Base-by-base conservation (phyloP, 2,329 filamentous ascomycete species). In the Calonectria multiphialidica region DNA sequence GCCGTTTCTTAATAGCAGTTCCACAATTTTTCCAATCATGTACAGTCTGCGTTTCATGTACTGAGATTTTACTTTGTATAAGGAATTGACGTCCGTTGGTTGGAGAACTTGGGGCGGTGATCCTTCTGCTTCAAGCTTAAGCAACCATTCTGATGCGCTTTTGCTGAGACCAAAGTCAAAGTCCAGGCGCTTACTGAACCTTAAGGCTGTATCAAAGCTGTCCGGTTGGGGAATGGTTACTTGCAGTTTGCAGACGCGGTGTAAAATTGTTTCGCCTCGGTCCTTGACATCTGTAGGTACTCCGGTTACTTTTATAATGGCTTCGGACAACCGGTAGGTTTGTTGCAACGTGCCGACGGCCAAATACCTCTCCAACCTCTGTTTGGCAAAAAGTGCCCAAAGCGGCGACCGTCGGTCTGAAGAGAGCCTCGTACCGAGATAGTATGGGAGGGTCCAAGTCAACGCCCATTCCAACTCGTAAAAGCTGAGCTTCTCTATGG, bases 271-370 rank as follows among this genome's bases (percentile, higher is more conserved):
- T 37, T 57, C 28, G 18, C 50, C 64, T 7, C 21, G 7, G 6
- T 18, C n/a, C 18, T 23, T 12, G 9, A 12, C 42, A 21, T 59
- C 28, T 10, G 9, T 42, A 1, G 50, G 35, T n/a, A 33, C 42
- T 13, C 53, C 25, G 8, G 44, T n/a, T 16, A 9, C 15, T 5
- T 44, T 18, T 9, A 44, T 3, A 12, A 70, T 16, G 5, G 7
- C 18, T 59, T 66, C 21, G 23, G 15, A 16, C 12, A 72, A 50
- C 13, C 49, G 25, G 8, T 23, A 25, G 0, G 69, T 69, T 7
- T 59, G 45, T 10, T 44, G 13, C 21, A 72, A n/a, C 16, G 65
- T 69, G 5, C 69, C 61, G 33, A 72, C 55, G 4, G 28, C 44
- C 6, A 68, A 55, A 25, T 63, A 69, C 12, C 55, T 5, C 0